A percentile compares a stretch with the other conserved stretches of the same genome.
Conservation (phyloP, 768 basidiomycete species). For the Amanita brunnescens region DNA sequence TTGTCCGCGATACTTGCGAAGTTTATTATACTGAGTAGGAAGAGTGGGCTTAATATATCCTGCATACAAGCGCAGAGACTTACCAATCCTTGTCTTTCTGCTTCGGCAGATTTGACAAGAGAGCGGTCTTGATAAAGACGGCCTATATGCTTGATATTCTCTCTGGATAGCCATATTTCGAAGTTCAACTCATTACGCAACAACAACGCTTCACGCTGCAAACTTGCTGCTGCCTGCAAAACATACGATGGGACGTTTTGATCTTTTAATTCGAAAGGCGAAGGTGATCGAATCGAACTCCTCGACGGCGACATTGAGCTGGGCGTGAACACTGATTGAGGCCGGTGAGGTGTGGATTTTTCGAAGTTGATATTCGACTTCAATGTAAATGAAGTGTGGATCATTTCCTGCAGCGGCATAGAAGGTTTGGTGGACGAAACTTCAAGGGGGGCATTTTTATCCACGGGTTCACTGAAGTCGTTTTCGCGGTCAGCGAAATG, state of each 20-base stretch:
- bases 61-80: conserved; percentile 15
- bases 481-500: not conserved
- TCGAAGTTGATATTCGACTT: conserved; percentile 61
- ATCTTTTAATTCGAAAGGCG: conserved; percentile 12
- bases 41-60: not conserved
- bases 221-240: conserved; percentile 54
- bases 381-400: conserved; percentile 60
- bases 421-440: conserved; percentile 28
- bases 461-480: conserved; percentile 9
- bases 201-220: conserved; percentile 71
- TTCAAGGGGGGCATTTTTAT: conserved; percentile 26
- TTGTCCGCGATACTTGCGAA: conserved; percentile 66
- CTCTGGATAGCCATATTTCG: conserved; percentile 74
- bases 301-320: conserved; percentile 16
- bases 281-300: not conserved
- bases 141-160: conserved; percentile 79
- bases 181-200: conserved; percentile 79
- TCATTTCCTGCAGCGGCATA: conserved; percentile 70
- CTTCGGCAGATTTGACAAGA: conserved; percentile 65
- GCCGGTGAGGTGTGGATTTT: conserved; percentile 45
- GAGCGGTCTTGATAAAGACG: conserved; percentile 68
- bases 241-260: conserved; percentile 35
- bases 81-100: conserved; percentile 76
- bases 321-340: conserved; percentile 32
- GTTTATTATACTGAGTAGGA: conserved; percentile 61